Conservation (phyloP, 768 basidiomycete genomes). For the Tylopilus plumbeoviolaceoides region DNA sequence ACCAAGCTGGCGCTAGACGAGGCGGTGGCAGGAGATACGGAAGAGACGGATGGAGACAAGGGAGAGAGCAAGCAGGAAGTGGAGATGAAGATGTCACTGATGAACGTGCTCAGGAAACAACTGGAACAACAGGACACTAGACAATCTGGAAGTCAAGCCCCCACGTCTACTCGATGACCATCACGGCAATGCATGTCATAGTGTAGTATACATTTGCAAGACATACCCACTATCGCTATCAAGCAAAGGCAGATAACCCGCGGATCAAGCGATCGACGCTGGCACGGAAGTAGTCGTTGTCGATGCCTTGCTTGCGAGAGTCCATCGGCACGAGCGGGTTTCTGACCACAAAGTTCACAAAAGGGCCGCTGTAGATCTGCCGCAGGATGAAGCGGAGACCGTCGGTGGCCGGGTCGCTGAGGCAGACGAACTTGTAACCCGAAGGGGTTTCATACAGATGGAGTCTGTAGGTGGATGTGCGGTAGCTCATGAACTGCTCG, state of each 20-base stretch:
- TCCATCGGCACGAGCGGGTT: slow-evolving; percentile 88
- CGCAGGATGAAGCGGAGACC: slow-evolving; percentile 77
- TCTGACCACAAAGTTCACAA: slow-evolving; percentile 89
- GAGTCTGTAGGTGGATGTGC: slow-evolving; percentile 88
- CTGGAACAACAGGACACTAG: slow-evolving; percentile 54
- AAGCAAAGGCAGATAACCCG: slow-evolving; percentile 47
- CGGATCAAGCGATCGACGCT: slow-evolving; percentile 75
- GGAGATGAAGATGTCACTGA: slow-evolving; percentile 82
- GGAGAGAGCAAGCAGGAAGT: slow-evolving; percentile 64
- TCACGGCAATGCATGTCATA: slow-evolving; percentile 5
- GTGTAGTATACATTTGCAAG: slow-evolving; percentile 21
- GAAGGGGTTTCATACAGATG: slow-evolving; percentile 90
- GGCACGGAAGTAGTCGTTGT: slow-evolving; percentile 87
- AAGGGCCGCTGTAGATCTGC: slow-evolving; percentile 92
- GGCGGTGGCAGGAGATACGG: slow-evolving; percentile 78
- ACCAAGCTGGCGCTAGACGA: slow-evolving; percentile 92
- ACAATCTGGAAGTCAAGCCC: slow-evolving; percentile 4
- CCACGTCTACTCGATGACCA: slow-evolving; percentile 5
- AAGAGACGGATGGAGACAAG: slow-evolving; percentile 55
- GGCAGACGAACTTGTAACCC: slow-evolving; percentile 93
- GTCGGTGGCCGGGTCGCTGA: slow-evolving; percentile 83
- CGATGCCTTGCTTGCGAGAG: slow-evolving; percentile 78
- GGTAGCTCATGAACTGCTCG: slow-evolving; percentile 87
- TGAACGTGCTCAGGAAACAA: slow-evolving; percentile 81
- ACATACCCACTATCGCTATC: slow-evolving; percentile 16